phyloP scores from a whole-genome alignment of 257 asterid species.

The Ehretia macrophylla region DNA sequence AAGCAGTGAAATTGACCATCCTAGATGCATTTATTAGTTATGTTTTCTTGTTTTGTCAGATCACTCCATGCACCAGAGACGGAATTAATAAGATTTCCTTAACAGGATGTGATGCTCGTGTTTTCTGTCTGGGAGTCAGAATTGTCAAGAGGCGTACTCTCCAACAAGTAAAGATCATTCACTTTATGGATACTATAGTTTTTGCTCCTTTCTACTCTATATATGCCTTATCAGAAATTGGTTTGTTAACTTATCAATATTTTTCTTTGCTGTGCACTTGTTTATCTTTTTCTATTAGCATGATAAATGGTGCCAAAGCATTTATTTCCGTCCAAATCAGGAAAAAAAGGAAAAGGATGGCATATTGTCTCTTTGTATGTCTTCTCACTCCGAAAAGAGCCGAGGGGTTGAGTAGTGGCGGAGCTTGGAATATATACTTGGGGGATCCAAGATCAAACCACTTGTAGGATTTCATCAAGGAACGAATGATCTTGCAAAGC shows the following conservation, averaged over 20 bases:
- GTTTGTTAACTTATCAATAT: no score
- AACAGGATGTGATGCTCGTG: constrained; percentile 87
- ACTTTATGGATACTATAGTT: constrained; percentile 9
- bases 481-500: no score
- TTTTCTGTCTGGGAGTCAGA: constrained; percentile 90
- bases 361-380: no score
- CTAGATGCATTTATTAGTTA: constrained; percentile 20
- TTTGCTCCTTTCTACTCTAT: background rate
- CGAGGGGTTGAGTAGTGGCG: no score
- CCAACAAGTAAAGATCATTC: constrained; percentile 48
- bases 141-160: constrained; percentile 85
- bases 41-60: constrained; percentile 46
- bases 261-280: no score
- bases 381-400: no score
- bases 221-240: background rate
- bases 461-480: no score
- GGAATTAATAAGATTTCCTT: constrained; percentile 85
- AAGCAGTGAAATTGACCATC: background rate
- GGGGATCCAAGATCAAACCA: background rate
- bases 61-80: constrained; percentile 84
- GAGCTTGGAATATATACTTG: background rate
- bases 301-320: no score
- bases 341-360: no score
- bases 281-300: no score
- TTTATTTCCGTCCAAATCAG: no score